These are phyloP conservation scores for Uronychia setigera DNA, from an alignment of 73 alveolate genomes.

Conservation along the genomic window DNA sequence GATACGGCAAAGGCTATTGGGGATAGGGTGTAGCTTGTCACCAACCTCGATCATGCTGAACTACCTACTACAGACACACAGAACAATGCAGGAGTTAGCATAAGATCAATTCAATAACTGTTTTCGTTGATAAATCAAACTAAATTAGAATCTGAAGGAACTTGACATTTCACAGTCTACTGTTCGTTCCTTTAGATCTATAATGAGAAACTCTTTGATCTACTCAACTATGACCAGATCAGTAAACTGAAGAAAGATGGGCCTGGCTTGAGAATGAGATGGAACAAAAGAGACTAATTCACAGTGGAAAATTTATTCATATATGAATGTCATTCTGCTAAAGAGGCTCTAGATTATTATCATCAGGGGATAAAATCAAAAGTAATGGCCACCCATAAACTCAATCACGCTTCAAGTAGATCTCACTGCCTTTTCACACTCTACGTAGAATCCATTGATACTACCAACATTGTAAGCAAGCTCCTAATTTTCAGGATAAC, in stretches of 20 bases:
- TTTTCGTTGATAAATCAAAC: conserved; percentile 14
- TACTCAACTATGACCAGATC: conserved; percentile 23
- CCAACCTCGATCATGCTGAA: conserved; percentile 4
- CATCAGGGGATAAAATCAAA: conserved; percentile 67
- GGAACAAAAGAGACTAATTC: conserved; percentile 65
- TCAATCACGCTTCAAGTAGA: conserved; percentile 69
- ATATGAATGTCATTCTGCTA: conserved; percentile 63
- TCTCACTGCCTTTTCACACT: conserved; percentile 62
- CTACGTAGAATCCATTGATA: conserved; percentile 67
- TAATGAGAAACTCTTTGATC: conserved; percentile 45
- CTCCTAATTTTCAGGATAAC: conserved; percentile 75
- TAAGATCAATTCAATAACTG: conserved; percentile 25
- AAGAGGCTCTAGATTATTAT: conserved; percentile 64
- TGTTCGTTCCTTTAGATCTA: conserved; percentile 37
- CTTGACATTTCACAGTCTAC: conserved; percentile 21
- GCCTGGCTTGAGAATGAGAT: conserved; percentile 61
- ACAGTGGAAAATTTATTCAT: conserved; percentile 73
- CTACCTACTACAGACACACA: neutral
- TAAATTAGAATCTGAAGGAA: neutral
- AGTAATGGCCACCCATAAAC: conserved; percentile 67
- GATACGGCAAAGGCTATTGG: neutral
- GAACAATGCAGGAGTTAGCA: conserved; percentile 17
- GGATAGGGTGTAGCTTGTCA: conserved; percentile 10
- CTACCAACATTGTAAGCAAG: conserved; percentile 39
- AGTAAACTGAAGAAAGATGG: conserved; percentile 17